Conservation (phyloP, 2,329 filamentous ascomycete genomes). For the Drechslera avenae region DNA sequence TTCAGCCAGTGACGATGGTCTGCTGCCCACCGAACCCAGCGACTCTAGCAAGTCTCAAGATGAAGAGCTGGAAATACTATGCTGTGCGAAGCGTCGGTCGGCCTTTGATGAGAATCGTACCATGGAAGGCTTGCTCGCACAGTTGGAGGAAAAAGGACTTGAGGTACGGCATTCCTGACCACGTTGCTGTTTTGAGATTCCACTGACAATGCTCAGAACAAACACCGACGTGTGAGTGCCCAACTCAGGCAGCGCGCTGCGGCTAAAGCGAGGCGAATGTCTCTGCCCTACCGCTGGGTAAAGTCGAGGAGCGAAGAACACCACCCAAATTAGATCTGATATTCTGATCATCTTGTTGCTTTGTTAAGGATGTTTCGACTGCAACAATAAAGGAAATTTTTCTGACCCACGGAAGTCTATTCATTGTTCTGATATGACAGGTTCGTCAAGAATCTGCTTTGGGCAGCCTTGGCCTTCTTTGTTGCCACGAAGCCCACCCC, state of each 20-base stretch:
- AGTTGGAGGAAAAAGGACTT: slow-evolving; percentile 19
- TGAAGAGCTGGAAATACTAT: slow-evolving; percentile 24
- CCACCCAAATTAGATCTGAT: not conserved
- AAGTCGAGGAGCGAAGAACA: slow-evolving; percentile 11
- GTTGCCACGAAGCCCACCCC: not conserved
- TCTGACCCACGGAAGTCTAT: not conserved
- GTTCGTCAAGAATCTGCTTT: not conserved
- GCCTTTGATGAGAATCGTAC: slow-evolving; percentile 39
- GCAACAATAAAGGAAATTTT: not conserved
- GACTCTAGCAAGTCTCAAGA: slow-evolving; percentile 25
- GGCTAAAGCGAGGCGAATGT: slow-evolving; percentile 32
- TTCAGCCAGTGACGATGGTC: slow-evolving; percentile 8
- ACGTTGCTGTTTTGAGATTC: not conserved
- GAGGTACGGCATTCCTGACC: slow-evolving; percentile 8
- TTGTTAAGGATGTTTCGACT: no score
- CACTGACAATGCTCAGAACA: slow-evolving; percentile 20
- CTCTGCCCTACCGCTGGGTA: slow-evolving; percentile 25
- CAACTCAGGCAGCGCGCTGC: slow-evolving; percentile 29
- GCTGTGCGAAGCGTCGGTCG: slow-evolving; percentile 23
- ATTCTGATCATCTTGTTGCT: not conserved
- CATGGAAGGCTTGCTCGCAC: slow-evolving; percentile 22
- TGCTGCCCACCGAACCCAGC: slow-evolving; percentile 12
- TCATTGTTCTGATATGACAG: not conserved
- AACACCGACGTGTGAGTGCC: slow-evolving; percentile 29
- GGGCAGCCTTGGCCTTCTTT: not conserved